Evolutionary conservation across 305 asterid species (phyloP), one percentile per base, ranked within the genome.

Genomic region (Fraxinus sp.): DNA sequence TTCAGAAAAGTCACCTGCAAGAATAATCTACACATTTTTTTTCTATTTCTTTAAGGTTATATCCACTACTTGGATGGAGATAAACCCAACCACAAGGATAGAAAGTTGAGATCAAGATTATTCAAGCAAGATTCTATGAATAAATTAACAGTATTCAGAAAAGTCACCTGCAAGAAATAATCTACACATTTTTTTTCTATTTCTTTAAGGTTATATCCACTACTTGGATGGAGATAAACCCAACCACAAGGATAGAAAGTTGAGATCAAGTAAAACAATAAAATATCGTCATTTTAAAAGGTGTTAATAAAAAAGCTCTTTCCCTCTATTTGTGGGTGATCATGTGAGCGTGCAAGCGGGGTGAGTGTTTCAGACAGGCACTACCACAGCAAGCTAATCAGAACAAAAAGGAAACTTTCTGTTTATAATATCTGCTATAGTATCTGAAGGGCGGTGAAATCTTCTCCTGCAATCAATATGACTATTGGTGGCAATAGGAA

Each of bases 1-100:
- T 64, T 43, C 62, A 77, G 82, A 81, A 84, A 84, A 77, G 49
- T 70, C 74, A 81, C 37, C 73, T 33, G 41, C 79, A 85, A 78
- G 86, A 70, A 28, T 77, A 57, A 52, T 76, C 77, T 36, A 62
- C 24, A 85, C 16, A 24, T 77, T 66, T 84, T 16, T 66, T 81
- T 68, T 37, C 49, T 24, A 22, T 73, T 80, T 39, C 32, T 75
- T 30, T 72, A 33, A 62, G 30, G 59, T 68, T 66, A 20, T 8
- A 43, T 13, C 75, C 37, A 9, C 39, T 30, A 70, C 30, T 24
- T 24, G 75, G 75, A 30, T 30, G 39, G 39, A 70, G 11, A 68
- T 9, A 68, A 28, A 68, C 20, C 35, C 36, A 26, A 2, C 37
- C 3, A 66, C 37, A 68, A 28, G 20, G 75, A 26, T 68, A 2